Evolutionary conservation across 1,139 yeast genomes (phyloP).

Genomic region (Yamadazyma buinensis): DNA sequence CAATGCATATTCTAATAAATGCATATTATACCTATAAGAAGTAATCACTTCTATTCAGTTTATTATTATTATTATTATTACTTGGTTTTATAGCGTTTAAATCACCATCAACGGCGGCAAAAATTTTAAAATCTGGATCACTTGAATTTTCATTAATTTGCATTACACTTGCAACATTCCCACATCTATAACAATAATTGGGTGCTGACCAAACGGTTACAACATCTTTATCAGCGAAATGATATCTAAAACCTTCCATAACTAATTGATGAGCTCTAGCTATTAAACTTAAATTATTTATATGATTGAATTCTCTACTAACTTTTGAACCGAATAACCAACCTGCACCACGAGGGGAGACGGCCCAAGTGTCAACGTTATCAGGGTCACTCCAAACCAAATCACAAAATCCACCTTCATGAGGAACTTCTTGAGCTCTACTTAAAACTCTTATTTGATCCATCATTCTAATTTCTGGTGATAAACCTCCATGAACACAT

Average conservation of each 20-base stretch:
- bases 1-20: background rate
- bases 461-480: slow-evolving; percentile 96
- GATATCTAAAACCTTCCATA: slow-evolving; percentile 97
- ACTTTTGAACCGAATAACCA: slow-evolving; percentile 95
- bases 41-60: slow-evolving; percentile 79
- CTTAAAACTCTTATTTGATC: slow-evolving; percentile 93
- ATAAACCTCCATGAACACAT: slow-evolving; percentile 95
- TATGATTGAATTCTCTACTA: slow-evolving; percentile 90
- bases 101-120: slow-evolving; percentile 91
- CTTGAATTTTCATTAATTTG: slow-evolving; percentile 75
- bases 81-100: slow-evolving; percentile 57
- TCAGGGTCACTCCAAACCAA: slow-evolving; percentile 98
- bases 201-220: slow-evolving; percentile 99
- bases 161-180: slow-evolving; percentile 98
- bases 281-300: slow-evolving; percentile 77
- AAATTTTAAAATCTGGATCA: slow-evolving; percentile 87
- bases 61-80: slow-evolving; percentile 47
- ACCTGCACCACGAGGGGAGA: slow-evolving; percentile 98
- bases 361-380: slow-evolving; percentile 97
- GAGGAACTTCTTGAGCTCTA: slow-evolving; percentile 99
- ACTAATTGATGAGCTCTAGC: slow-evolving; percentile 98
- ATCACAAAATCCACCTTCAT: slow-evolving; percentile 98
- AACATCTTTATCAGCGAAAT: slow-evolving; percentile 90
- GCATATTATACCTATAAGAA: slow-evolving; percentile 45
- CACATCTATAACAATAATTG: slow-evolving; percentile 95